Conservation (phyloP, 75 land plant genomes). For the Chamaecyparis obtusa region DNA sequence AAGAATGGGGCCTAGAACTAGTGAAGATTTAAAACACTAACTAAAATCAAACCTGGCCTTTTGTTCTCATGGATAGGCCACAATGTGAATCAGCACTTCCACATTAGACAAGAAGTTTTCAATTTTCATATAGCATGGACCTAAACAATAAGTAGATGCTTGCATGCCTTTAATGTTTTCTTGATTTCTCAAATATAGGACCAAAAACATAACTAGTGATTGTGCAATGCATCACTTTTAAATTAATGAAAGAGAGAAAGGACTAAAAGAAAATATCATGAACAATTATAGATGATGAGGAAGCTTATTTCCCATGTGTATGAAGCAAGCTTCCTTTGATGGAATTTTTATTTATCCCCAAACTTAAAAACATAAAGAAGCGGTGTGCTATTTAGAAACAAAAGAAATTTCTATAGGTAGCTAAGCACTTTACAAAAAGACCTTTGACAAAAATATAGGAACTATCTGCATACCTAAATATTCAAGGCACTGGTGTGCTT, state of each 20-base stretch:
- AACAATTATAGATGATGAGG: neutral
- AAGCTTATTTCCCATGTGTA: neutral
- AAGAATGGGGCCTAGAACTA: no score
- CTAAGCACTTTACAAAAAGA: neutral
- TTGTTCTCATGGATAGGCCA: no score
- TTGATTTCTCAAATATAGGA: no score
- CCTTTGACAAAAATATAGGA: neutral
- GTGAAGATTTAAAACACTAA: no score
- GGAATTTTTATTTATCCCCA: neutral
- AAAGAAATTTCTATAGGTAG: neutral
- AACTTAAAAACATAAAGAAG: neutral
- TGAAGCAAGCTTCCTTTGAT: neutral
- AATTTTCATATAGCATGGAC: no score
- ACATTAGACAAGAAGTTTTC: no score
- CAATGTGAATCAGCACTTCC: no score
- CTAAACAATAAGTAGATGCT: no score
- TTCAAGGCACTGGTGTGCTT: conserved; percentile 70
- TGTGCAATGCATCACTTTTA: neutral
- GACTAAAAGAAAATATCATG: neutral
- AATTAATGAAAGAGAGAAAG: neutral
- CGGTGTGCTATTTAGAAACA: neutral
- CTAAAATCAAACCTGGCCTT: no score
- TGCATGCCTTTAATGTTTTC: neutral
- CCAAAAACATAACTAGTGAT: neutral
- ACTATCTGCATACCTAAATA: conserved; percentile 41